Evolutionary conservation across 345 rosid species (phyloP).

Genomic region (Pistacia integerrima): DNA sequence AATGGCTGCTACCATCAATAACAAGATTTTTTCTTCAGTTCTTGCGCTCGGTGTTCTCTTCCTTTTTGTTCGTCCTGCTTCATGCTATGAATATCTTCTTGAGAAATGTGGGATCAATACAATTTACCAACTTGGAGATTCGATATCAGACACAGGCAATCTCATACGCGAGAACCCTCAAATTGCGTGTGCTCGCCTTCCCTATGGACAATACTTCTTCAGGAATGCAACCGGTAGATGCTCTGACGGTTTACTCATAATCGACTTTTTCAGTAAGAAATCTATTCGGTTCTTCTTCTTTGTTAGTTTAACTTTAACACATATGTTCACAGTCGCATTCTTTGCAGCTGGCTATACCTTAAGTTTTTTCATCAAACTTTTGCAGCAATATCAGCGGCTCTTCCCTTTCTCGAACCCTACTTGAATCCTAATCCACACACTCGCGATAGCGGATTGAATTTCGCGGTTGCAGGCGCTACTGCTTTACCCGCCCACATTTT

Average conservation of each 20-base stretch:
- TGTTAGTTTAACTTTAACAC: background rate
- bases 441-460: conserved; percentile 31
- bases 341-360: background rate
- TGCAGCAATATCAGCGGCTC: conserved; percentile 18
- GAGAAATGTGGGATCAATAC: conserved; percentile 14
- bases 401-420: conserved; percentile 38
- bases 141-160: conserved; percentile 22
- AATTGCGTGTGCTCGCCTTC: conserved; percentile 10
- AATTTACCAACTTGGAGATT: conserved; percentile 24
- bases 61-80: background rate
- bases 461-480: conserved; percentile 39
- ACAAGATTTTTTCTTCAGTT: background rate
- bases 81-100: background rate
- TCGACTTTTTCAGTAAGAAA: conserved; percentile 28
- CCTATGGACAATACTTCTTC: conserved; percentile 24
- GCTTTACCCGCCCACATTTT: conserved; percentile 27
- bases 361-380: background rate
- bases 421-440: conserved; percentile 18
- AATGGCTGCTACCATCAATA: background rate
- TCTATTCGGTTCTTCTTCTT: background rate
- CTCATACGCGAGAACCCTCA: conserved; percentile 2
- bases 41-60: background rate
- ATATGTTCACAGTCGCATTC: background rate
- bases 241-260: conserved; percentile 30
- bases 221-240: conserved; percentile 27